These are phyloP conservation scores for Excoecaria agallocha DNA, from an alignment of 345 rosid genomes.

Conservation along the genomic window DNA sequence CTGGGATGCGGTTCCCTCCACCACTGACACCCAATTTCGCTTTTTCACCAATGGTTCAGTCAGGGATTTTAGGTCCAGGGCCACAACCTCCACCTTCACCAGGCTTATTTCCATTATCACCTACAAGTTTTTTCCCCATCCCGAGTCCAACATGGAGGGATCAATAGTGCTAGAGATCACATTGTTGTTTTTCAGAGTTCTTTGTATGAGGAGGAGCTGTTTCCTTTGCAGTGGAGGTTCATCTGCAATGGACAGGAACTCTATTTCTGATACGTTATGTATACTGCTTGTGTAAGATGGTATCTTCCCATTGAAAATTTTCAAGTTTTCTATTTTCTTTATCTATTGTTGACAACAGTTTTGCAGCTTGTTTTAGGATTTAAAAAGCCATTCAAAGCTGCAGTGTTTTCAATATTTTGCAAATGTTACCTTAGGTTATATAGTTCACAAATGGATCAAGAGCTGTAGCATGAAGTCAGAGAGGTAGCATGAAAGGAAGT, in stretches of 20 bases:
- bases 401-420: conserved; percentile 20
- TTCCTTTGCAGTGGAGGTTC: conserved; percentile 15
- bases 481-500: conserved; percentile 33
- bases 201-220: conserved; percentile 20
- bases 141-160: conserved; percentile 82
- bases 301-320: conserved; percentile 4
- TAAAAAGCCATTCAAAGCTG: conserved; percentile 19
- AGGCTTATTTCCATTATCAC: conserved; percentile 70
- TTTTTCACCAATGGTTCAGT: conserved; percentile 63
- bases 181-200: conserved; percentile 12
- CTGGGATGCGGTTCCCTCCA: conserved; percentile 76
- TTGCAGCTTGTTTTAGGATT: conserved; percentile 24
- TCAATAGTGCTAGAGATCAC: conserved; percentile 31
- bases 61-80: conserved; percentile 71
- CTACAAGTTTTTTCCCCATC: conserved; percentile 63
- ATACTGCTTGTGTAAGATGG: conserved; percentile 26
- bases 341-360: conserved; percentile 21
- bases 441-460: conserved; percentile 27
- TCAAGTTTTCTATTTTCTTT: conserved; percentile 1
- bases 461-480: conserved; percentile 31
- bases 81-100: conserved; percentile 80
- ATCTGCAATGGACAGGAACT: conserved; percentile 13
- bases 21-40: conserved; percentile 69
- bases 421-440: conserved; percentile 27
- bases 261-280: conserved; percentile 25